These are phyloP conservation scores for Karstenula rhodostoma DNA, from an alignment of 2,329 filamentous ascomycete species.

Conservation along the genomic window DNA sequence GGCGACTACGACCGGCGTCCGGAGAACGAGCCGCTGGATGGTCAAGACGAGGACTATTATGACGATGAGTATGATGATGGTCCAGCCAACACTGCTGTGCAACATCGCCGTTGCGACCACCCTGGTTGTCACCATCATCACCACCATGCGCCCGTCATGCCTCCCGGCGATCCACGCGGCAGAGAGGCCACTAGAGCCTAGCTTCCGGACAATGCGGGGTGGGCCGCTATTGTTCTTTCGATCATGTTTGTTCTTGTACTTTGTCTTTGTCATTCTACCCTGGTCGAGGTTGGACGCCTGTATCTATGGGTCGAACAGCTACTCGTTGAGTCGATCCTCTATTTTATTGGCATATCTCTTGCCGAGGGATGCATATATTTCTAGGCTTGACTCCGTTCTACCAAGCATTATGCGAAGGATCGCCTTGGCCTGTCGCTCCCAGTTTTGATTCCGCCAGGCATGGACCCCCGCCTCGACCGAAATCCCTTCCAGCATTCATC, in stretches of 20 bases:
- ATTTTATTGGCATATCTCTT: not conserved
- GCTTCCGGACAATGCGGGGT: constrained; percentile 49
- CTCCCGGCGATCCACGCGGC: constrained; percentile 36
- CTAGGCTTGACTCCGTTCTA: not conserved
- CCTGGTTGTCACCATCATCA: constrained; percentile 41
- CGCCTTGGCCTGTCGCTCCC: not conserved
- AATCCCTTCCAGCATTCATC: constrained; percentile 1
- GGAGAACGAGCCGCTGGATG: constrained; percentile 43
- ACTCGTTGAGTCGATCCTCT: constrained; percentile 2
- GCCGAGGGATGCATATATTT: not conserved
- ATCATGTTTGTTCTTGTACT: constrained; percentile 41
- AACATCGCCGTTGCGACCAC: constrained; percentile 38
- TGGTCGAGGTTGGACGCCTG: constrained; percentile 23
- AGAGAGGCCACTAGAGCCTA: constrained; percentile 42
- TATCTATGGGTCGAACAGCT: constrained; percentile 1
- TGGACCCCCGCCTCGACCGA: not conserved
- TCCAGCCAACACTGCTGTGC: constrained; percentile 24
- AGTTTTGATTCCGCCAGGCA: not conserved
- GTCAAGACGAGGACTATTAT: constrained; percentile 47
- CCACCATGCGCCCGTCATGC: constrained; percentile 32
- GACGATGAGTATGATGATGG: constrained; percentile 48
- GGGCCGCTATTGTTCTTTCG: constrained; percentile 49
- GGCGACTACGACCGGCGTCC: constrained; percentile 42
- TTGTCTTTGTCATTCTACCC: constrained; percentile 38
- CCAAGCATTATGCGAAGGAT: not conserved